Evolutionary conservation across 768 basidiomycete species (phyloP).

Genomic region (Lentinula boryana): DNA sequence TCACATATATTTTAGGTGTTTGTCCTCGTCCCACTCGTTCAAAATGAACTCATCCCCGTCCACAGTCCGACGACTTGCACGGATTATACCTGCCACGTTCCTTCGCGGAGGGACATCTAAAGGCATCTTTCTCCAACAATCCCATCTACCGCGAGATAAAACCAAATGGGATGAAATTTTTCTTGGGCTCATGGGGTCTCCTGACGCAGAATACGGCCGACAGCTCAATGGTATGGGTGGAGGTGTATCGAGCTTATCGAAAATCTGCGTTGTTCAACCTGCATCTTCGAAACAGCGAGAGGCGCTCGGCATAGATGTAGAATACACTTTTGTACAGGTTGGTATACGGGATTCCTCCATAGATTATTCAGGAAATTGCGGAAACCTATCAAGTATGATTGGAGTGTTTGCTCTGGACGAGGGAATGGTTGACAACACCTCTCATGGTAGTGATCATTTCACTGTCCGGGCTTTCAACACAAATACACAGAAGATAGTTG

Average conservation of each 20-base stretch:
- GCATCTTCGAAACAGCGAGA: constrained; percentile 34
- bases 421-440: constrained; percentile 28
- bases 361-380: constrained; percentile 73
- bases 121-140: constrained; percentile 59
- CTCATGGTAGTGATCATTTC: constrained; percentile 11
- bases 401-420: constrained; percentile 71
- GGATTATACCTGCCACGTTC: constrained; percentile 40
- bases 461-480: constrained; percentile 64
- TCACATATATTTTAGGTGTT: no score
- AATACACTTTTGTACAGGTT: constrained; percentile 68
- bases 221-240: constrained; percentile 84
- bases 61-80: neutral
- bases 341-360: constrained; percentile 53
- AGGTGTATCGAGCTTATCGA: constrained; percentile 69
- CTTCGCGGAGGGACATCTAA: constrained; percentile 75
- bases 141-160: constrained; percentile 43
- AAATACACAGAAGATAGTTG: constrained; percentile 65
- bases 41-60: neutral
- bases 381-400: constrained; percentile 68
- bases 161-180: constrained; percentile 57
- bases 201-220: constrained; percentile 58
- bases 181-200: constrained; percentile 76
- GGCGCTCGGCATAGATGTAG: constrained; percentile 45
- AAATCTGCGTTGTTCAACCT: constrained; percentile 59
- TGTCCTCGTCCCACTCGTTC: no score